These are phyloP conservation scores for Quercus agrifolia DNA, from an alignment of 306 rosid species.

Conservation along the genomic window DNA sequence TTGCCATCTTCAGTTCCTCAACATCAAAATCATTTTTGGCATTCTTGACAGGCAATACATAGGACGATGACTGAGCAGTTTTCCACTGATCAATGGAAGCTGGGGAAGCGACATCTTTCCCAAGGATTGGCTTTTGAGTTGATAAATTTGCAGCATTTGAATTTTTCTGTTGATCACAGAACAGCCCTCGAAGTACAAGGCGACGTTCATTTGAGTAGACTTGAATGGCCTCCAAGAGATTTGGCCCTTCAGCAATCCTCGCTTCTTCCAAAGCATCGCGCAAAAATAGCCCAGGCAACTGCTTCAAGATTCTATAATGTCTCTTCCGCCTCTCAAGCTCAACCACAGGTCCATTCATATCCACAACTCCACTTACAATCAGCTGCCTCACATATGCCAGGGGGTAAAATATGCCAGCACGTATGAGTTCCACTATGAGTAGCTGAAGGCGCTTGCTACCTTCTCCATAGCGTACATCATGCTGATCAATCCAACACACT, in stretches of 20 bases:
- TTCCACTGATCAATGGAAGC: constrained; percentile 46
- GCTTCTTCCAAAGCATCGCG: constrained; percentile 65
- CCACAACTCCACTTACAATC: constrained; percentile 89
- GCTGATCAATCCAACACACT: constrained; percentile 99
- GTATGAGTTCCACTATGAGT: constrained; percentile 73
- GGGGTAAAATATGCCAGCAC: constrained; percentile 79
- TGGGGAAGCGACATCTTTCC: constrained; percentile 52
- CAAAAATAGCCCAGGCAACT: constrained; percentile 58
- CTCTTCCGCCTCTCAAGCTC: constrained; percentile 62
- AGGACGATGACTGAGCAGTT: constrained; percentile 30
- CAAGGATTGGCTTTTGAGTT: constrained; percentile 41
- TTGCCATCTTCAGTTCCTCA: constrained; percentile 74
- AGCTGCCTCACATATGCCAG: constrained; percentile 91
- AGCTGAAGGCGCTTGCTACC: constrained; percentile 75
- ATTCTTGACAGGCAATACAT: constrained; percentile 36
- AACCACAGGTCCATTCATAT: constrained; percentile 46
- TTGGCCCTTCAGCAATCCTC: constrained; percentile 54
- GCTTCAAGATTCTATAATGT: constrained; percentile 68
- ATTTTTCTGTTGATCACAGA: constrained; percentile 31
- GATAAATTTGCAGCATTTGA: constrained; percentile 26
- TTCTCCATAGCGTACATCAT: constrained; percentile 73
- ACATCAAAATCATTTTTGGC: constrained; percentile 43
- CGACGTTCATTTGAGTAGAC: constrained; percentile 75
- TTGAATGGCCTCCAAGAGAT: constrained; percentile 59
- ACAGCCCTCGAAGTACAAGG: constrained; percentile 55